phyloP scores from a whole-genome alignment of 768 basidiomycete genomes.

The Trametopsis cervina region DNA sequence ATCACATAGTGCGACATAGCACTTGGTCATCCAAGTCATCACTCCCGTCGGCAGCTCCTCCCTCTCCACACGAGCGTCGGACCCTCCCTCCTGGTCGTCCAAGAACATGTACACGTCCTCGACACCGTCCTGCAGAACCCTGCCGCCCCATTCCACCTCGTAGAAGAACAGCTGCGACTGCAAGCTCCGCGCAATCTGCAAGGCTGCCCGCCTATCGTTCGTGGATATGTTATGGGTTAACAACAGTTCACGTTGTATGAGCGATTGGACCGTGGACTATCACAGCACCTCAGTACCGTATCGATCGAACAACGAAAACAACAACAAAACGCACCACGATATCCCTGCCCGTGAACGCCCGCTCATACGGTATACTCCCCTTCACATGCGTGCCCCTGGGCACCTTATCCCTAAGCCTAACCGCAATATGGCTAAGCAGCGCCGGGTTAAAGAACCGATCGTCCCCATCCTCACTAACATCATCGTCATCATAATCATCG shows the following conservation, averaged over 20 bases:
- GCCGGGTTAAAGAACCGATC: conserved; percentile 88
- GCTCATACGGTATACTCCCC: conserved; percentile 85
- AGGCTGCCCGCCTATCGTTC: conserved; percentile 74
- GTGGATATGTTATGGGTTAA: conserved; percentile 68
- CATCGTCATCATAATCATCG: conserved; percentile 50
- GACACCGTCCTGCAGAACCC: conserved; percentile 75
- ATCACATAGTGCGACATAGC: conserved; percentile 82
- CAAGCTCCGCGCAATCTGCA: conserved; percentile 84
- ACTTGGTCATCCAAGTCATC: conserved; percentile 82
- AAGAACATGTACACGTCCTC: conserved; percentile 94
- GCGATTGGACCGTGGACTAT: conserved; percentile 82
- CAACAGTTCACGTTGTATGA: conserved; percentile 79
- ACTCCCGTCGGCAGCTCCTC: conserved; percentile 85
- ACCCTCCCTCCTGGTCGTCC: conserved; percentile 67
- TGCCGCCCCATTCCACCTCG: conserved; percentile 92
- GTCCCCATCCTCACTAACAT: conserved; percentile 37
- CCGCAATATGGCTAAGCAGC: conserved; percentile 81
- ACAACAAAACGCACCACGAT: conserved; percentile 61
- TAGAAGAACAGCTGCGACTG: conserved; percentile 94
- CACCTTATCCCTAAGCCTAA: conserved; percentile 85
- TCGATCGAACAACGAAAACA: conserved; percentile 1
- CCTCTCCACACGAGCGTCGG: conserved; percentile 51
- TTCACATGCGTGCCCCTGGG: conserved; percentile 84
- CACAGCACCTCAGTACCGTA: conserved; percentile 4
- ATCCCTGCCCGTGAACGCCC: conserved; percentile 91